Conservation (phyloP, 768 basidiomycete species). For the Pseudohyphozyma bogoriensis region DNA sequence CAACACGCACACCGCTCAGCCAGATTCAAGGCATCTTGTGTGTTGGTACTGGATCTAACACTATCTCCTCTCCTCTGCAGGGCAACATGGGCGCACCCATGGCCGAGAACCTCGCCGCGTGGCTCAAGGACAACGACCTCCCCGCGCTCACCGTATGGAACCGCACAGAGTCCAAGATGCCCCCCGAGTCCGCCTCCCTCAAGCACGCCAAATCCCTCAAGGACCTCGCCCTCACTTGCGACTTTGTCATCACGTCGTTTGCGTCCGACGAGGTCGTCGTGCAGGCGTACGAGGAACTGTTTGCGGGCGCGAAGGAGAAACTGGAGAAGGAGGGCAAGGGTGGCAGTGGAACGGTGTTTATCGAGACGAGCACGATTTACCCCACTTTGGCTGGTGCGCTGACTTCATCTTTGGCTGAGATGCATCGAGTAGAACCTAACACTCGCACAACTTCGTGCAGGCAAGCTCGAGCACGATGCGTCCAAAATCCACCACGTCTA, state of each 20-base stretch:
- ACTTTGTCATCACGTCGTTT: conserved; percentile 66
- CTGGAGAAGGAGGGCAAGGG: conserved; percentile 28
- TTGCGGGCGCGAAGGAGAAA: conserved; percentile 37
- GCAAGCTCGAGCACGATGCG: conserved; percentile 59
- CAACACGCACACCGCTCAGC: not conserved
- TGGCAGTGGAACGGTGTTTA: conserved; percentile 59
- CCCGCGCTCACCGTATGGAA: conserved; percentile 64
- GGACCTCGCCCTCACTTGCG: conserved; percentile 56
- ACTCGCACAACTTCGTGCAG: too few species aligned
- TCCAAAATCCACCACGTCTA: conserved; percentile 51
- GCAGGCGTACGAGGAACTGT: conserved; percentile 53
- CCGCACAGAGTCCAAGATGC: conserved; percentile 54
- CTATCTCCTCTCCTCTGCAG: conserved; percentile 27
- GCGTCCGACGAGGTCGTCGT: conserved; percentile 61
- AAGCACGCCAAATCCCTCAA: conserved; percentile 50
- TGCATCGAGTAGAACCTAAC: not conserved
- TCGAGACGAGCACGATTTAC: conserved; percentile 64
- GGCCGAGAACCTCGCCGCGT: conserved; percentile 65
- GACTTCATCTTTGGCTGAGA: not conserved
- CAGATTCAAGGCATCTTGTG: conserved; percentile 31
- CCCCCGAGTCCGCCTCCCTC: conserved; percentile 47
- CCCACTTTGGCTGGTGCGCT: conserved; percentile 32
- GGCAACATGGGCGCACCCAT: conserved; percentile 66
- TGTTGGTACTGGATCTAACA: too few species aligned
- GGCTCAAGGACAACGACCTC: conserved; percentile 40